A percentile compares a stretch with the other conserved stretches of the same genome.
These are phyloP conservation scores for Megacollybia marginata DNA, from an alignment of 768 basidiomycete species.

Conservation along the genomic window DNA sequence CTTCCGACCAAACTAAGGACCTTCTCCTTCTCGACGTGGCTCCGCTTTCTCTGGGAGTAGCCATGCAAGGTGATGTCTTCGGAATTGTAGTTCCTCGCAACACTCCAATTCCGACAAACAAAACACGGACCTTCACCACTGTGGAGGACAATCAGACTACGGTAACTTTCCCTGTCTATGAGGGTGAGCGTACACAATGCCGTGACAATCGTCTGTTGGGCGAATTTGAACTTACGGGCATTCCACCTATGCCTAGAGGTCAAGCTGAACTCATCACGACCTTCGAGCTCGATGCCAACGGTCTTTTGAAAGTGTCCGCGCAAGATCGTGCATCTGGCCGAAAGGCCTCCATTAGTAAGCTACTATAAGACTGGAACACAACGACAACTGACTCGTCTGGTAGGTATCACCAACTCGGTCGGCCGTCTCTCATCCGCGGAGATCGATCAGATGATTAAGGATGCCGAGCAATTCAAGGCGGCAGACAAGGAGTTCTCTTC, in stretches of 20 bases:
- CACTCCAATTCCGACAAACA: conserved; percentile 99
- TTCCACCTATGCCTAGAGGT: conserved; percentile 98
- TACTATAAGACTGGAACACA: not conserved
- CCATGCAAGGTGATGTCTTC: conserved; percentile 99
- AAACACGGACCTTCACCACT: conserved; percentile 97
- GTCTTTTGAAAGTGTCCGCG: conserved; percentile 97
- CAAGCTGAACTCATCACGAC: conserved; percentile 99
- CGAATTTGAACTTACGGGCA: conserved; percentile 98
- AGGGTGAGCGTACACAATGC: conserved; percentile 99
- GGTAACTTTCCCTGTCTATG: conserved; percentile 99
- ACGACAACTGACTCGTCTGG: conserved; percentile 9
- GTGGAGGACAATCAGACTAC: conserved; percentile 99
- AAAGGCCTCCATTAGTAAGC: conserved; percentile 93
- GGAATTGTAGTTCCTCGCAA: conserved; percentile 99
- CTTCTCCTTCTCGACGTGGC: conserved; percentile 98
- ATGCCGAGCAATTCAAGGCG: conserved; percentile 95
- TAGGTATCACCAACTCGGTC: conserved; percentile 97
- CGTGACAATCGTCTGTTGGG: conserved; percentile 98
- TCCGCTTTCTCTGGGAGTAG: conserved; percentile 97
- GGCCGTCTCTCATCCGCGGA: conserved; percentile 95
- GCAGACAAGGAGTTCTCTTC: conserved; percentile 98
- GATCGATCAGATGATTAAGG: conserved; percentile 99
- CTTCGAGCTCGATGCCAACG: conserved; percentile 99
- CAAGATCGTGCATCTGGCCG: conserved; percentile 98
- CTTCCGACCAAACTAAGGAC: conserved; percentile 97